Evolutionary conservation across 2,329 filamentous ascomycete species (phyloP), one percentile per base, ranked within the genome.

Genomic region (Nigrospora oryzae): DNA sequence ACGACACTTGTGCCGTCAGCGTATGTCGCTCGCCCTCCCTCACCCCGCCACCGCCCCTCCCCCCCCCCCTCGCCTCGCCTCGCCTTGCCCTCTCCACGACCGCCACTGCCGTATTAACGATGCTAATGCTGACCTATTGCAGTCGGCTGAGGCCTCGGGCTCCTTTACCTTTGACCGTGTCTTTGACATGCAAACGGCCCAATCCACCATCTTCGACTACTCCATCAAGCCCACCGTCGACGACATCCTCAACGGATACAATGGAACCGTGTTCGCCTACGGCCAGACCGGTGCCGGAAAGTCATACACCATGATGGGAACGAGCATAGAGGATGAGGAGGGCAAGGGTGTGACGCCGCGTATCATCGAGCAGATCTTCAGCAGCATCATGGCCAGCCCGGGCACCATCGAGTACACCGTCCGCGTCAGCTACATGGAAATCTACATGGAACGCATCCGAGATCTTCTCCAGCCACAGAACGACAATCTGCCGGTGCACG

Each of bases 261-360:
- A 98, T 71, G 93, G 91, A 62, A 97, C 91, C 13, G 91, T 98
- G 55, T 97, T 98, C 59, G 93, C 93, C 51, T 98, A 98, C 64
- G 93, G 93, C 53, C 93, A 97, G 74, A 98, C 93, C 1, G 93
- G 93, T 66, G 90, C 91, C 12, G 93, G 93, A 74, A 98, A 98
- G 74, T 97, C 93, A 17, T 97, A 95, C 65, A 97, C 93, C 43
- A 98, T 98, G 93, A 95, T 94, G 89, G 88, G 87, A 49, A 86
- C 86, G 42, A 90, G 91, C 66, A 96, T 98, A 69, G 89, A 94
- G 60, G 88, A 96, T 65, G 82, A 87, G 3, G 78, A 84, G 32
- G 84, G 84, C 53, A 88, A 90, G 63, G 93, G 93, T 75, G 90
- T 98, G 51, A 97, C 96, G 56, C 93, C 93, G 42, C 85, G 93